Evolutionary conservation across 2,329 filamentous ascomycete genomes (phyloP).

Genomic region (Dactylonectria macrodidyma): DNA sequence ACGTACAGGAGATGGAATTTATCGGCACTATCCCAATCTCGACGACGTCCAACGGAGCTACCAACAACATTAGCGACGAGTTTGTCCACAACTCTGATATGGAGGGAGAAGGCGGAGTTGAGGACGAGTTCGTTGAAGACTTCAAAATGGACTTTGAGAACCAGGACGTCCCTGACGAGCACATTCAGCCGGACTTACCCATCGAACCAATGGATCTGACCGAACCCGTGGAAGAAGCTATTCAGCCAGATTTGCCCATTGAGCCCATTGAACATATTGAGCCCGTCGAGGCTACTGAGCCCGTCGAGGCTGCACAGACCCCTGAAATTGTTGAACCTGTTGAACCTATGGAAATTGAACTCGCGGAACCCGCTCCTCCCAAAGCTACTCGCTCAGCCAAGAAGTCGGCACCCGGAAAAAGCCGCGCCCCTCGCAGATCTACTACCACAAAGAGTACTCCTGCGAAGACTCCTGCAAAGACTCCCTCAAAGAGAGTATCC

Average conservation of each 20-base stretch:
- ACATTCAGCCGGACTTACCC: conserved; percentile 45
- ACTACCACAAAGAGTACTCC: conserved; percentile 30
- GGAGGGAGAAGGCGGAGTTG: conserved; percentile 42
- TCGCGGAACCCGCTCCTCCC: conserved; percentile 44
- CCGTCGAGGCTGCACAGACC: neutral
- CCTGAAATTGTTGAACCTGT: conserved; percentile 19
- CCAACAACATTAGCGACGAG: conserved; percentile 45
- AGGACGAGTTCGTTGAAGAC: conserved; percentile 14
- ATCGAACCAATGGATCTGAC: conserved; percentile 50
- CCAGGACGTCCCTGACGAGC: conserved; percentile 38
- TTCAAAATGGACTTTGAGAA: conserved; percentile 28
- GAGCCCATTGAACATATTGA: conserved; percentile 28
- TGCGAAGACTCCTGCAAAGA: conserved; percentile 16
- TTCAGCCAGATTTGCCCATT: conserved; percentile 41
- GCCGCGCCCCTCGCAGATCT: conserved; percentile 41
- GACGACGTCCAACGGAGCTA: conserved; percentile 21
- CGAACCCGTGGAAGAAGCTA: conserved; percentile 36
- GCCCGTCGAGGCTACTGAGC: conserved; percentile 9
- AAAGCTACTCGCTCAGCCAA: conserved; percentile 45
- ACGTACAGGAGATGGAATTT: conserved; percentile 52
- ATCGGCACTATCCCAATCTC: conserved; percentile 42
- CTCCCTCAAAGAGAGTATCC: conserved; percentile 36
- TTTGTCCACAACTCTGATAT: conserved; percentile 50
- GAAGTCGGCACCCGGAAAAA: conserved; percentile 47
- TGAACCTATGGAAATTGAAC: conserved; percentile 32